A percentile compares a stretch with the other conserved stretches of the same genome.
Conservation (phyloP, 768 basidiomycete species). For the Pulveroboletus sp. region DNA sequence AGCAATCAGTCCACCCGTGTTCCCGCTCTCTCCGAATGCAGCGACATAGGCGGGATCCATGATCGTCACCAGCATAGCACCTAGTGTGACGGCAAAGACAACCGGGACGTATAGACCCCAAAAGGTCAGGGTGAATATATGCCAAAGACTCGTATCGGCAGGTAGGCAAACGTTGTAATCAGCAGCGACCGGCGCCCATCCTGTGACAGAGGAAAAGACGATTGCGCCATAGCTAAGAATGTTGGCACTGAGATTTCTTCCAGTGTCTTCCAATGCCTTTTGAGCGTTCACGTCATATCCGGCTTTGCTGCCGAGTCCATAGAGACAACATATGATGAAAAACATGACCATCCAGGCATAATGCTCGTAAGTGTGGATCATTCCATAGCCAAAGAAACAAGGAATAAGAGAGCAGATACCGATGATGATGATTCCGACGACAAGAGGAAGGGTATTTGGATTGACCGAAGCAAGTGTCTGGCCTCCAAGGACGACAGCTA, state of each 20-base stretch:
- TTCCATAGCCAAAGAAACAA: constrained; percentile 45
- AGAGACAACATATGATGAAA: constrained; percentile 47
- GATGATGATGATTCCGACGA: constrained; percentile 47
- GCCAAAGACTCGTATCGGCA: constrained; percentile 35
- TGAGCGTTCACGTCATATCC: constrained; percentile 44
- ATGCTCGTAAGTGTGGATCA: constrained; percentile 47
- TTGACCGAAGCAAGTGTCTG: constrained; percentile 47
- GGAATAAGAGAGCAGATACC: constrained; percentile 39
- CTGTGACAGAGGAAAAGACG: constrained; percentile 44
- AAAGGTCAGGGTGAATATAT: constrained; percentile 47
- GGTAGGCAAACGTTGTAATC: constrained; percentile 53
- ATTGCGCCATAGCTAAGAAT: constrained; percentile 51
- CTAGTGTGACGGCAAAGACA: constrained; percentile 33
- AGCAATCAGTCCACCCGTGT: constrained; percentile 41
- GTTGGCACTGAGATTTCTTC: constrained; percentile 41
- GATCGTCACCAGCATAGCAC: constrained; percentile 41
- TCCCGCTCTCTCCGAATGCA: constrained; percentile 36
- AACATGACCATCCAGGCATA: constrained; percentile 50
- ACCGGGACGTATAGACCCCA: constrained; percentile 48
- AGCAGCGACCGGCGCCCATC: constrained; percentile 51
- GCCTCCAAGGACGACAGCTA: constrained; percentile 48
- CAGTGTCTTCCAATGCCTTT: constrained; percentile 39
- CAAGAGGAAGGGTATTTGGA: constrained; percentile 40
- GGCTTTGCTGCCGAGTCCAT: constrained; percentile 44
- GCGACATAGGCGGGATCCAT: constrained; percentile 35